These are phyloP conservation scores for Iris macrosiphon DNA, from an alignment of 106 monocot genomes.

Conservation along the genomic window DNA sequence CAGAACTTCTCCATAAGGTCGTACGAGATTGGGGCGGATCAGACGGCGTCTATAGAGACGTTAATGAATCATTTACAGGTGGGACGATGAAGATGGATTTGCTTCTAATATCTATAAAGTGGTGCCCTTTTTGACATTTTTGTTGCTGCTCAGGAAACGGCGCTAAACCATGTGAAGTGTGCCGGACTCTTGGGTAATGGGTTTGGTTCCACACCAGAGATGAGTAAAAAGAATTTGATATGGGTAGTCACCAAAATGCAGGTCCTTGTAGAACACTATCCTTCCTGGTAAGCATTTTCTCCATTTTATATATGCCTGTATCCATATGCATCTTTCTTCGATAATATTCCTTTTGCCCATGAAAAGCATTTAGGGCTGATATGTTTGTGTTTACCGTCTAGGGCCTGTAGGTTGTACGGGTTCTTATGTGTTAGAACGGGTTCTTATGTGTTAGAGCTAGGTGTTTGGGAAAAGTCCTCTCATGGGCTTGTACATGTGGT, in stretches of 20 bases:
- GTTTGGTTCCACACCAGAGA: constrained; percentile 81
- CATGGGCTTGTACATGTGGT: too few species aligned
- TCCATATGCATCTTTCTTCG: too few species aligned
- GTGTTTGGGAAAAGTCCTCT: too few species aligned
- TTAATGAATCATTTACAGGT: constrained; percentile 99
- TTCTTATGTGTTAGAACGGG: too few species aligned
- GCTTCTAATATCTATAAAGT: not conserved
- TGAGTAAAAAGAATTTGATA: constrained; percentile 72
- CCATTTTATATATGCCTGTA: too few species aligned
- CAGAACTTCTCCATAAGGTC: constrained; percentile 87
- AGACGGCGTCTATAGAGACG: constrained; percentile 88
- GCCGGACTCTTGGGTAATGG: constrained; percentile 75
- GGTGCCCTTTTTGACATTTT: too few species aligned
- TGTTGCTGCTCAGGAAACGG: constrained; percentile 52
- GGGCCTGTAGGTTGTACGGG: too few species aligned
- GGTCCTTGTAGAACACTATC: constrained; percentile 46
- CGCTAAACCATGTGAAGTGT: constrained; percentile 67
- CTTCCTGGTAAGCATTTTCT: constrained; percentile 30
- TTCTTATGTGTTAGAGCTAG: too few species aligned
- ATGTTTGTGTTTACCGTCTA: too few species aligned
- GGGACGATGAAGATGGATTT: not conserved
- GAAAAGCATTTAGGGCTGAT: too few species aligned
- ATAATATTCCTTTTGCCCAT: too few species aligned
- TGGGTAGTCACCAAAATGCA: too few species aligned
- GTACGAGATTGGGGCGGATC: constrained; percentile 91